Evolutionary conservation across 352 stramenopile species (phyloP).

Genomic region (Globisporangium viniferum): DNA sequence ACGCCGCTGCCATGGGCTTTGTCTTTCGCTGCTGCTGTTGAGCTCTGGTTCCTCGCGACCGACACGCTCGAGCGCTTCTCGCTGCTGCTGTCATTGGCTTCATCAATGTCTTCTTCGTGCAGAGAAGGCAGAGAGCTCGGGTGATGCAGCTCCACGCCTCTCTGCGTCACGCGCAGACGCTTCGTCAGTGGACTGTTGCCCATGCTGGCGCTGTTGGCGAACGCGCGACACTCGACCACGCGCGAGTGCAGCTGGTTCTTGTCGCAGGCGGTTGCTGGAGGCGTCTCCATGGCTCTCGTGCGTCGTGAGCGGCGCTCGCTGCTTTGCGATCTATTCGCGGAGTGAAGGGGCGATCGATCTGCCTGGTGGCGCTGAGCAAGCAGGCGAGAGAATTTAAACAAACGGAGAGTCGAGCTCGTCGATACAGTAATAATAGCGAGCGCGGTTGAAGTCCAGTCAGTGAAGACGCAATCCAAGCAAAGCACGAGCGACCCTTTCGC

Average conservation of each 20-base stretch:
- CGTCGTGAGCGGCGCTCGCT: neutral
- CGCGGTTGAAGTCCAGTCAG: neutral
- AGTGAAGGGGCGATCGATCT: neutral
- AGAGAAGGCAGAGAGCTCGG: neutral
- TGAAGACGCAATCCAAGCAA: neutral
- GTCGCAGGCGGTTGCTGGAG: neutral
- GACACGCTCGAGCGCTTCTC: neutral
- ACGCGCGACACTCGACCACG: conserved; percentile 11
- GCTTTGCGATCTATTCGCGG: neutral
- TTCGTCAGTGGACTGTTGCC: neutral
- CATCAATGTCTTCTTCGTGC: neutral
- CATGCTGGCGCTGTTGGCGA: neutral
- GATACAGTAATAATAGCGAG: neutral
- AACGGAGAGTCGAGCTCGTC: too few relatives aligned
- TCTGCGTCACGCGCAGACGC: conserved; percentile 6
- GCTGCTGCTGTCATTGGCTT: neutral
- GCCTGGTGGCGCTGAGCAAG: neutral
- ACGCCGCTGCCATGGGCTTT: conserved; percentile 2
- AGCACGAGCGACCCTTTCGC: neutral
- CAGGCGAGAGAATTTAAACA: neutral
- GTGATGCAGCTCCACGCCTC: conserved; percentile 9
- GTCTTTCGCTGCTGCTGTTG: neutral
- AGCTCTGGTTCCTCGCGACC: neutral
- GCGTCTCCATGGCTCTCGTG: neutral
- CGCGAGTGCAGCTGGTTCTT: conserved; percentile 1